Base-by-base conservation (phyloP, 495 filamentous ascomycete species). In the Aspergillus avenaceus region DNA sequence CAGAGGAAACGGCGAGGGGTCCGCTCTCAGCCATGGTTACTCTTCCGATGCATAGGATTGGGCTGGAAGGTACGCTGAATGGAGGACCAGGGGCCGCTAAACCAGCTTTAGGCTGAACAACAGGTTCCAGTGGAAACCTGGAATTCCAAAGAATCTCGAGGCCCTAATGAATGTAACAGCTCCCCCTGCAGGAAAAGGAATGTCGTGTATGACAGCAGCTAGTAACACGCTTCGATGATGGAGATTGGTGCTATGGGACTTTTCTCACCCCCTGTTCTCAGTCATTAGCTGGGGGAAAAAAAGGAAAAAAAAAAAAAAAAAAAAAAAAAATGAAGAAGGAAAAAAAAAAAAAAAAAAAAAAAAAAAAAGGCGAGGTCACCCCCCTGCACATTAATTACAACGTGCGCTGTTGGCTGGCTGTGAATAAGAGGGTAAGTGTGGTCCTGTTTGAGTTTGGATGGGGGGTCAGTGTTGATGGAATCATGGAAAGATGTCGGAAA, bases 1-100 rank as follows among this genome's bases (percentile, higher is more conserved):
- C 29, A 5, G 50, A 46, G 24, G 48, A 50, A 23, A 45, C 44
- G 14, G 49, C 19, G 38, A 49, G 41, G 23, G 27, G 12, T 8
- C 52, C 55, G 50, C 46, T 41, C 49, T 55, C 34, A 43, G 59
- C 53, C 59, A 61, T 61, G 47, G 26, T 47, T 32, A 34, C 41
- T 23, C 18, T 38, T 38, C 16, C 34, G 34, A 8, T 8, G 34
- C 7, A 38, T 6, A 18, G 13, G 14, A 36, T 36, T 36, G 32
- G 32, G 32, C 36, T 31, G 38, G 45, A 25, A 32, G 40, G 23
- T 38, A 18, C 41, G 22, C 12, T 27, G 29, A 32, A 51, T 40
- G 49, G 49, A 24, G 49, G 40, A 29, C n/a, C n/a, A 29, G 5
- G 21, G 14, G 26, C 42, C 42, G 42, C 26, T 45, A 32, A 21